Evolutionary conservation across 257 asterid genomes (phyloP).

Genomic region (Solanum phureja): DNA sequence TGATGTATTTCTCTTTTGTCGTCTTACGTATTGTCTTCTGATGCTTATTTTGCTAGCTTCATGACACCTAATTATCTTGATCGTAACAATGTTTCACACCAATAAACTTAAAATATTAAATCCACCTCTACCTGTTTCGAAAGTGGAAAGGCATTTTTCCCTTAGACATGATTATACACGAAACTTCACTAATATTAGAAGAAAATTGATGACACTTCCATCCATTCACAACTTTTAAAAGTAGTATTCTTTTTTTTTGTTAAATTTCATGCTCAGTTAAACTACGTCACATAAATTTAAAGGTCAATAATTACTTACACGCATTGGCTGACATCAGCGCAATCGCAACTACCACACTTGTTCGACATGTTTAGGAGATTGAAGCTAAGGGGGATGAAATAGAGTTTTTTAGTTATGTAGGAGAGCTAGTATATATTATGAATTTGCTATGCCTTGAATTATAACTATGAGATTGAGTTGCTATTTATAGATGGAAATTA

Average conservation of each 20-base stretch:
- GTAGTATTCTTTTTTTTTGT: not conserved
- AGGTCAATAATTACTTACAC: slow-evolving; percentile 14
- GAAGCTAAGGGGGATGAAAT: not conserved
- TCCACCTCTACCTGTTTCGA: not conserved
- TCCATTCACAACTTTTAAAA: not conserved
- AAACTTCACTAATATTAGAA: not conserved
- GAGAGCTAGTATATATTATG: not conserved
- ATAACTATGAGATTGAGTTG: slow-evolving; percentile 2
- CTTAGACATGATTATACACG: not conserved
- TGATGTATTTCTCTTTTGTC: not conserved
- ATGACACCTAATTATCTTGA: not conserved
- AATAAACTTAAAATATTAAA: not conserved
- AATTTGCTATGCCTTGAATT: slow-evolving; percentile 9
- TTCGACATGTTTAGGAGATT: slow-evolving; percentile 27
- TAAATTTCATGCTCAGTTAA: not conserved
- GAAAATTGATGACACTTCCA: not conserved
- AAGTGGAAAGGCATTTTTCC: no score
- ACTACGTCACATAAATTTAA: not conserved
- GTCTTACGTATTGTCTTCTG: not conserved
- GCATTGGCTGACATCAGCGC: slow-evolving; percentile 41
- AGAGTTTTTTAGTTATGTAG: not conserved
- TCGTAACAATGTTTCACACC: not conserved
- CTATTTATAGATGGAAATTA: slow-evolving; percentile 35
- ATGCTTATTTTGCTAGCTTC: not conserved
- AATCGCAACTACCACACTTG: slow-evolving; percentile 51